phyloP scores from a whole-genome alignment of 1,284 basidiomycete species.

The Leccinum discolor region DNA sequence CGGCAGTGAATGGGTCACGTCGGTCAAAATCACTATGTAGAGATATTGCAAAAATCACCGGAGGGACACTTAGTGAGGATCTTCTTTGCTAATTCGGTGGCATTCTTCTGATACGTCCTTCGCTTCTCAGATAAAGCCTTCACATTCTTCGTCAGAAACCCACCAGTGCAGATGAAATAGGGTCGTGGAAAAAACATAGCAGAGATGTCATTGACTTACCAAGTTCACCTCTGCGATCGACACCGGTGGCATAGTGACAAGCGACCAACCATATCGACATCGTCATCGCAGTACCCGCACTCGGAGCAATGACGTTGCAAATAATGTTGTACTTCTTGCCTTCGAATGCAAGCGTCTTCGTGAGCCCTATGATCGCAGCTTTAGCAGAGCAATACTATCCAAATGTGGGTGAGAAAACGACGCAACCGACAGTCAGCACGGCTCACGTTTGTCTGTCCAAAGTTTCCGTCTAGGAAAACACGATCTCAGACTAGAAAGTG shows the following conservation, averaged over 20 bases:
- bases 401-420: conserved; percentile 1
- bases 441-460: conserved; percentile 85
- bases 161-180: background rate
- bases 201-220: background rate
- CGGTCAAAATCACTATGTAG: no score
- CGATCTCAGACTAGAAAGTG: conserved; percentile 5
- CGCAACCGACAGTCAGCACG: background rate
- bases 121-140: background rate
- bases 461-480: conserved; percentile 77
- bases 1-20: no score
- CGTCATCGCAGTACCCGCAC: conserved; percentile 92
- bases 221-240: background rate
- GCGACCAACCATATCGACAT: conserved; percentile 68
- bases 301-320: conserved; percentile 88
- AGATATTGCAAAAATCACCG: background rate
- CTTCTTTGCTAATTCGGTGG: background rate
- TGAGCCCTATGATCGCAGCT: conserved; percentile 90
- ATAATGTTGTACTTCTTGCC: conserved; percentile 91
- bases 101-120: background rate
- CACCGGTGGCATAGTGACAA: background rate
- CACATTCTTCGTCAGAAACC: background rate
- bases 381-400: conserved; percentile 89
- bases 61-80: background rate
- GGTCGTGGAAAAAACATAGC: background rate
- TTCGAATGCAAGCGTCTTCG: conserved; percentile 89